Evolutionary conservation across 257 asterid genomes (phyloP), one percentile per base, ranked within the genome.

Genomic region (Dorcoceras hygrometricum): DNA sequence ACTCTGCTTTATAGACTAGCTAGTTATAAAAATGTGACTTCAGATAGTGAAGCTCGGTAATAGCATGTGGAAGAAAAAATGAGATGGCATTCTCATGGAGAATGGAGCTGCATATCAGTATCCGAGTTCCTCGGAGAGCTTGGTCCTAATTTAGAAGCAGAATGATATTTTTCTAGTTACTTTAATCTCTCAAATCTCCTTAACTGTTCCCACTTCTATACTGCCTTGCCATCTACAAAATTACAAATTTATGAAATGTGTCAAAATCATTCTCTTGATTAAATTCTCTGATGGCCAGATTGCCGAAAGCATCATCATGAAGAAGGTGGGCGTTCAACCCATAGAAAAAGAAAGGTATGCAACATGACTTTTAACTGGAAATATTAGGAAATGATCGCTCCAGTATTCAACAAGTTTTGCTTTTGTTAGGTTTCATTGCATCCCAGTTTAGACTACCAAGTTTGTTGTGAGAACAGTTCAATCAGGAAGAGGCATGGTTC

Each of bases 281-380:
- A 62, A 65, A 36, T 57, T 69, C 71, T 66, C 65, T 70, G 57
- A 48, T 76, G 73, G 65, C 53, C 87, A 93, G 99, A 73, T 85
- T 75, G 82, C 67, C 70, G 81, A 70, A 78, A 79, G 65, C 69
- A 83, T 67, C 80, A 59, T 60, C 74, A 57, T 27, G 89, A 75
- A 61, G 89, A 87, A 73, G 72, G 72, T 63, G 78, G 27, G 61
- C 79, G 62, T 76, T 39, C 19, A 39, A 70, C 77, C 58, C 46
- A 58, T 53, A 88, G 84, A 80, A 80, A 83, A 83, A 81, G 87
- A 74, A 90, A 90, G 99, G 99, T 94, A 80, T 69, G 31, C 36
- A 62, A 62, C 20, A 63, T 48, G 65, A 32, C 50, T 24, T 62
- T 55, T 56, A 48, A 56, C 57, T 20, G 25, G 28, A 2, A 29